Evolutionary conservation across 495 filamentous ascomycete genomes (phyloP).

Genomic region (Daldinia grandis): DNA sequence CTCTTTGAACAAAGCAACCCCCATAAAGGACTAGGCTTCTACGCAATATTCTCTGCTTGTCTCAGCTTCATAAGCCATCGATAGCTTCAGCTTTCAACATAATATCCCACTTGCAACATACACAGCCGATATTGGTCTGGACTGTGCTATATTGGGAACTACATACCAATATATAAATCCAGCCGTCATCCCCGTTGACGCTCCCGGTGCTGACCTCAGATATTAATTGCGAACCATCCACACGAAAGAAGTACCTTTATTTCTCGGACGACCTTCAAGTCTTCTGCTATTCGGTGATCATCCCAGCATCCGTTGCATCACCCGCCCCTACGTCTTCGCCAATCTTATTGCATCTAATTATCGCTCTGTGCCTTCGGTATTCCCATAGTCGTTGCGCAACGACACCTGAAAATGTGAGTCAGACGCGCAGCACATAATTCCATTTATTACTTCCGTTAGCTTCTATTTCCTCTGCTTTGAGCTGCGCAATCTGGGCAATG

Average conservation of each 20-base stretch:
- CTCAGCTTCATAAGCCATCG: slow-evolving; percentile 42
- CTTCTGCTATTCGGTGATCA: slow-evolving; percentile 49
- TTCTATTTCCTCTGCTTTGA: slow-evolving; percentile 37
- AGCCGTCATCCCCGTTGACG: slow-evolving; percentile 46
- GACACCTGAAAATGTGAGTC: slow-evolving; percentile 54
- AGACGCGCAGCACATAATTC: slow-evolving; percentile 44
- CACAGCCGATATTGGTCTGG: slow-evolving; percentile 32
- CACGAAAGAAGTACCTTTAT: slow-evolving; percentile 26
- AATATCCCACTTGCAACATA: slow-evolving; percentile 32
- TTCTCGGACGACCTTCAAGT: slow-evolving; percentile 28
- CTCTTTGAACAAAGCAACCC: slow-evolving; percentile 34
- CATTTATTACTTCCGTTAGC: slow-evolving; percentile 19
- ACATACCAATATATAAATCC: slow-evolving; percentile 43
- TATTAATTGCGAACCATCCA: slow-evolving; percentile 44
- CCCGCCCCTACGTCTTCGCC: slow-evolving; percentile 47
- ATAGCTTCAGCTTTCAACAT: slow-evolving; percentile 41
- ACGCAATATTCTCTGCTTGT: slow-evolving; percentile 46
- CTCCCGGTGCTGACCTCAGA: slow-evolving; percentile 50
- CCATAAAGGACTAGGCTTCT: slow-evolving; percentile 39
- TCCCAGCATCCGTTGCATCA: slow-evolving; percentile 47
- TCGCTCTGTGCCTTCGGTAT: slow-evolving; percentile 38
- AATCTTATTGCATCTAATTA: slow-evolving; percentile 45
- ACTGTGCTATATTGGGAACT: slow-evolving; percentile 31
- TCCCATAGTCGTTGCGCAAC: slow-evolving; percentile 44
- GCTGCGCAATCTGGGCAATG: slow-evolving; percentile 22